Percentiles rank a stretch among this genome's conserved stretches.
Evolutionary conservation across 495 filamentous ascomycete species (phyloP).

Genomic region (Haplographium delicatum): DNA sequence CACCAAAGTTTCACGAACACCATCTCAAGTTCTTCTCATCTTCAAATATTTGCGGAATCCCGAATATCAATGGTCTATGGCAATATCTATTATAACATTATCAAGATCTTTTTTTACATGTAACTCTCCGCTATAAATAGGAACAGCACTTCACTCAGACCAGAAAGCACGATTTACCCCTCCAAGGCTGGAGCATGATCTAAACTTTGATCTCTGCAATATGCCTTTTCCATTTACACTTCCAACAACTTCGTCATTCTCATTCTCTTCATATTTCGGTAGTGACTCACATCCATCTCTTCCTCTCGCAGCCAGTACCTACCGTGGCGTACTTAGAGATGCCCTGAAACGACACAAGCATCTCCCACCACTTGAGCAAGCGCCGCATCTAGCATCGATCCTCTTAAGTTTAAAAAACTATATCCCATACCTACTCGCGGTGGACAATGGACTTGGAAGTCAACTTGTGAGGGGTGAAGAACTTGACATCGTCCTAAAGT

Average conservation of each 20-base stretch:
- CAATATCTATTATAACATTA: too few relatives aligned
- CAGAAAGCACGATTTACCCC: too few relatives aligned
- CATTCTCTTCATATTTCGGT: conserved; percentile 65
- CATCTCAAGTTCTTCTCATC: too few relatives aligned
- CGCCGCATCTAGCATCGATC: conserved; percentile 59
- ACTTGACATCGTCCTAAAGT: conserved; percentile 56
- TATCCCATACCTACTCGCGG: conserved; percentile 68
- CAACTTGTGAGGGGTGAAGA: conserved; percentile 47
- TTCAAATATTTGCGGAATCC: too few relatives aligned
- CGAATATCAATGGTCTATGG: too few relatives aligned
- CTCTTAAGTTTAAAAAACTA: conserved; percentile 66
- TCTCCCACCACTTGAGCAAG: conserved; percentile 59
- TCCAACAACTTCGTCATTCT: conserved; percentile 77
- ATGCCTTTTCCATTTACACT: conserved; percentile 87
- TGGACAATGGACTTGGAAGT: conserved; percentile 63
- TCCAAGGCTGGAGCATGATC: too few relatives aligned
- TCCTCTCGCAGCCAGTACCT: conserved; percentile 67
- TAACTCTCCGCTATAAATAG: too few relatives aligned
- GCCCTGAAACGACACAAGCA: conserved; percentile 79
- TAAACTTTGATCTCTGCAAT: conserved; percentile 26
- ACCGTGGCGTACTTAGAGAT: conserved; percentile 71
- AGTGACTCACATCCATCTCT: conserved; percentile 78
- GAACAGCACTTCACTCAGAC: too few relatives aligned
- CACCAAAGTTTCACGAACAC: too few relatives aligned
- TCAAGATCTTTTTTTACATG: too few relatives aligned